Evolutionary conservation across 1,284 basidiomycete genomes (phyloP), one percentile per base, ranked within the genome.

Genomic region (Cryptococcus amylolentus): DNA sequence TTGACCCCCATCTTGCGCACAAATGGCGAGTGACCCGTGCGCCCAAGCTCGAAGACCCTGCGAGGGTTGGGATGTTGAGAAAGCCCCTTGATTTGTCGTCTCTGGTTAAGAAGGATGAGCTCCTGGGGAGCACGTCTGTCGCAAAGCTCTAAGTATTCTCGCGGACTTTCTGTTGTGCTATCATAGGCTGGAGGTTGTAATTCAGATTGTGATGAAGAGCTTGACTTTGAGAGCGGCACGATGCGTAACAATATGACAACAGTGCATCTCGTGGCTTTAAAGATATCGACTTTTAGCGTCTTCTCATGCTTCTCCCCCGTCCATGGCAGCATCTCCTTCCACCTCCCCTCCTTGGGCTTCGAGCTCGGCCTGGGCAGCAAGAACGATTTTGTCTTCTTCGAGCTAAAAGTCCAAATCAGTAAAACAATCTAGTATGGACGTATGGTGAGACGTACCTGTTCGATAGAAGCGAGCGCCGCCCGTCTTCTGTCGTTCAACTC

Each of bases 401-500:
- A 75, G 67, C 60, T 70, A 20, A 58, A 45, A 28, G 37, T 23
- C 12, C 43, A 4, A 16, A 14, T 42, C 16, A 42, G 20, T 42
- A 18, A 13, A 16, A 42, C 52, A 56, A 46, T 47, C 39, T 38
- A 40, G n/a, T 14, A 40, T 38, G 18, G 31, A 26, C 43, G 23
- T 14, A 16, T 40, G 10, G 39, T 23, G 23, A 13, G 5, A 67
- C 71, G 63, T 51, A 76, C 70, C 70, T 67, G 70, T 56, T 70
- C 82, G 50, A 93, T 84, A 49, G 85, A 79, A 41, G 77, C 81
- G 66, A 84, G 79, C 7, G 83, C 79, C 52, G 88, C 88, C 58
- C 84, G 80, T 68, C 87, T 81, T 76, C 91, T 88, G 55, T 79
- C 76, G 51, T 87, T 86, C 61, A 96, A 74, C 68, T 93, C 91